These are phyloP conservation scores for Lepidium africanum DNA, from an alignment of 345 rosid species.

Conservation along the genomic window DNA sequence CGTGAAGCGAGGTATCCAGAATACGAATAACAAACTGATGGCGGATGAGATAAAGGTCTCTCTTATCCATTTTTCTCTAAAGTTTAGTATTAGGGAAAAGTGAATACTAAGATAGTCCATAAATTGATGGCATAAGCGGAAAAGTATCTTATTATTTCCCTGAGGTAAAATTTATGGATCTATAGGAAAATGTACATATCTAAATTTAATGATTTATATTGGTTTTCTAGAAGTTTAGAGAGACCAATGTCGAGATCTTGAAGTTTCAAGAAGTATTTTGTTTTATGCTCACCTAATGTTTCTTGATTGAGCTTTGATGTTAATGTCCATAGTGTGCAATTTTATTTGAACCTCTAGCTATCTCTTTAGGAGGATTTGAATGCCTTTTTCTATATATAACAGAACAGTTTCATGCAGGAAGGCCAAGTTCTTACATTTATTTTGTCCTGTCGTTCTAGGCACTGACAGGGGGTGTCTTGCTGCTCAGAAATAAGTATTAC, in stretches of 20 bases:
- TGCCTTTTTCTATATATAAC: neutral
- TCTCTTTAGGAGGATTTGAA: neutral
- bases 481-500: constrained; percentile 88
- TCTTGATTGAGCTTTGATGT: neutral
- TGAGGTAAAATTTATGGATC: neutral
- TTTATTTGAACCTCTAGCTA: neutral
- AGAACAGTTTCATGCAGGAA: neutral
- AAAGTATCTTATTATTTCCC: neutral
- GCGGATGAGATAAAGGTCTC: constrained; percentile 90
- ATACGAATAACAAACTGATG: constrained; percentile 95
- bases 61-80: constrained; percentile 1
- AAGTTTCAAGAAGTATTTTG: neutral
- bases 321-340: neutral
- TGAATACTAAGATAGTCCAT: neutral
- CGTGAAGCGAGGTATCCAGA: constrained; percentile 94
- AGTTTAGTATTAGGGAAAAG: neutral
- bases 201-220: neutral
- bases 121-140: neutral
- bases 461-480: constrained; percentile 87
- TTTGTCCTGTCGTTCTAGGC: constrained; percentile 34
- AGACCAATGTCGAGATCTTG: neutral
- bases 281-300: neutral
- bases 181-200: neutral
- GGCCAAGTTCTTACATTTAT: constrained; percentile 2
- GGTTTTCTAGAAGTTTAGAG: neutral